Conservation (phyloP, 2,329 filamentous ascomycete genomes). For the Colletotrichum incanum region DNA sequence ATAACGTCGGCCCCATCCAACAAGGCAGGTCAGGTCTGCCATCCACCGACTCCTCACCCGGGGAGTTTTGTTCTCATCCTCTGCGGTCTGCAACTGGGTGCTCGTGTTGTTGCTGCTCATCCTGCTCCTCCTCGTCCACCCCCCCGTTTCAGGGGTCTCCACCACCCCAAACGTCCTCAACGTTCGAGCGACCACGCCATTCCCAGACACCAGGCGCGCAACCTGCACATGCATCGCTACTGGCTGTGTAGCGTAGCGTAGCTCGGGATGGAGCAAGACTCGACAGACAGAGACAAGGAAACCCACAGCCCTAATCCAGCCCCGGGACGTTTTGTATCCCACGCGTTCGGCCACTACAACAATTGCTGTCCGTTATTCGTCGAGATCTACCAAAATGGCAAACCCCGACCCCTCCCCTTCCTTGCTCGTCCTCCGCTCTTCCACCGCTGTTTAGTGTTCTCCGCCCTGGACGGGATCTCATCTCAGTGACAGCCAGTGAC, state of each 20-base stretch:
- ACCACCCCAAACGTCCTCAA: constrained; percentile 15
- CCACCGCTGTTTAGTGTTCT: neutral
- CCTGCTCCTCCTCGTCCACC: neutral
- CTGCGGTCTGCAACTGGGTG: neutral
- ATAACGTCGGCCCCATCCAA: no score
- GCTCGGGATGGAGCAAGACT: neutral
- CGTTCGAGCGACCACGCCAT: constrained; percentile 22
- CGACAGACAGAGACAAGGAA: neutral
- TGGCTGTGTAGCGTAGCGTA: neutral
- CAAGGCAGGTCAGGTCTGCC: neutral
- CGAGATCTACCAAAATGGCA: neutral
- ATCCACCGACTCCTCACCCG: neutral
- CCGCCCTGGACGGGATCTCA: constrained; percentile 3
- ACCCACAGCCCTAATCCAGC: neutral
- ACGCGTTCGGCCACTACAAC: constrained; percentile 30
- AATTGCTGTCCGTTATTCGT: neutral
- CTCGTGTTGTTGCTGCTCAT: neutral
- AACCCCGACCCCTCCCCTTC: constrained; percentile 4
- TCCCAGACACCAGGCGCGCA: neutral
- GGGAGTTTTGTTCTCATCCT: neutral
- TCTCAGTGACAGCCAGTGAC: constrained; percentile 5
- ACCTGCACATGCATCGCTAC: neutral
- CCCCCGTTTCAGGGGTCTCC: constrained; percentile 27
- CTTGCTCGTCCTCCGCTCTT: constrained; percentile 19
- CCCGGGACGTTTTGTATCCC: constrained; percentile 7